These are phyloP conservation scores for Cladosporium sp. DNA, from an alignment of 2,329 filamentous ascomycete species.

Conservation along the genomic window DNA sequence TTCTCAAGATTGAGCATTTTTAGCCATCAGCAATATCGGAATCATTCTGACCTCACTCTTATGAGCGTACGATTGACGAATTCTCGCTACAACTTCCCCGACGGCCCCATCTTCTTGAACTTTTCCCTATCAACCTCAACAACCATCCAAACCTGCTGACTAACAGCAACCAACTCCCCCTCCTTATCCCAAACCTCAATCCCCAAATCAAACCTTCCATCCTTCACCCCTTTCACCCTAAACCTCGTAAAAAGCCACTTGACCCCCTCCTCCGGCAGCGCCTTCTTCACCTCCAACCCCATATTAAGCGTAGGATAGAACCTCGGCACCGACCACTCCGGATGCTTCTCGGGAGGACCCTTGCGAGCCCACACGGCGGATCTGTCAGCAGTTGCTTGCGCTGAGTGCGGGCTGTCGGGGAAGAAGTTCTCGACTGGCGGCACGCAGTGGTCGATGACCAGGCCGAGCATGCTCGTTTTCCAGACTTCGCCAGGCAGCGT, in stretches of 20 bases:
- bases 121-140: conserved; percentile 15
- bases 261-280: conserved; percentile 17
- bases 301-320: conserved; percentile 20
- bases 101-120: not conserved
- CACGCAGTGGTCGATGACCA: conserved; percentile 16
- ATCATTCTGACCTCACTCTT: too few relatives aligned
- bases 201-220: conserved; percentile 21
- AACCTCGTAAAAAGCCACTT: conserved; percentile 20
- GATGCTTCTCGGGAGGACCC: conserved; percentile 13
- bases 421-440: conserved; percentile 18
- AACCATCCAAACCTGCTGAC: conserved; percentile 17
- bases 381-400: conserved; percentile 4
- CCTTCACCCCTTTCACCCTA: conserved; percentile 17
- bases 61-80: too few relatives aligned
- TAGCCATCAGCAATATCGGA: too few relatives aligned
- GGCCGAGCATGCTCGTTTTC: conserved; percentile 17
- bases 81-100: conserved; percentile 8
- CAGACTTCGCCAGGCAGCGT: conserved; percentile 15
- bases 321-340: conserved; percentile 14
- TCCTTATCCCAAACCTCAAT: conserved; percentile 21
- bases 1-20: too few relatives aligned
- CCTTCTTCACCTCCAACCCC: conserved; percentile 19
- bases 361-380: not conserved
- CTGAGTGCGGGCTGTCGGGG: conserved; percentile 13
- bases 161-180: conserved; percentile 15